Evolutionary conservation across 352 stramenopile species (phyloP), one percentile per base, ranked within the genome.

Genomic region (Thraustochytrium sp.): DNA sequence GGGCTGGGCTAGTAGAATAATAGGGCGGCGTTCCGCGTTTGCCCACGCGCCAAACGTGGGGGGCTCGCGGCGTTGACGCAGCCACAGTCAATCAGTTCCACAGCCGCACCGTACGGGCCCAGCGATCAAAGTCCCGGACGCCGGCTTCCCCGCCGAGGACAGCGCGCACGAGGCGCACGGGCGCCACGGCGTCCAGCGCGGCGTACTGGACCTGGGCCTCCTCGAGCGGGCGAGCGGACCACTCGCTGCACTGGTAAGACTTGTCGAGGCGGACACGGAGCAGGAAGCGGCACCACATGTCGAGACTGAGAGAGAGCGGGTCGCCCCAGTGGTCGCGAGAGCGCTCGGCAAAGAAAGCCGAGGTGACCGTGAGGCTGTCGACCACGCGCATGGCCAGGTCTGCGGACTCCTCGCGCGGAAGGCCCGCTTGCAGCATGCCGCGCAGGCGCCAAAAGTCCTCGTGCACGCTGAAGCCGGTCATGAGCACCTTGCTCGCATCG

Each of bases 181-280:
- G 68, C 46, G 46, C 51, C 18, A 80, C 29, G 9, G 68, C 68
- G 51, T 80, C 68, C 42, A 80, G 42, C 9, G 68, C 68, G 18
- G 68, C 68, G 38, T 80, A 80, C 38, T 72, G 31, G 18, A 80
- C 1, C 37, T 80, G 68, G 21, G n/a, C 53, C 31, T 9, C 4
- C 21, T 13, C 29, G n/a, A 80, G 68, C 46, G 68, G 68, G 8
- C 68, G 46, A 5, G 16, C 26, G 4, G 68, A 61, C 68, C 68
- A 80, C 18, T 80, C 68, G 53, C 68, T 80, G 38, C 68, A 80
- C 31, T 80, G 68, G 38, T 80, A 80, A 5, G 51, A 36, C 51
- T 80, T 80, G 44, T 80, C 68, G 3, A 80, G 31, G 5, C 40
- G 34, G 3, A 51, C 68, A 8, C 31, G 13, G 3, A 80, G 53